These are phyloP conservation scores for Citrullus colocynthis DNA, from an alignment of 306 rosid species.

Conservation along the genomic window DNA sequence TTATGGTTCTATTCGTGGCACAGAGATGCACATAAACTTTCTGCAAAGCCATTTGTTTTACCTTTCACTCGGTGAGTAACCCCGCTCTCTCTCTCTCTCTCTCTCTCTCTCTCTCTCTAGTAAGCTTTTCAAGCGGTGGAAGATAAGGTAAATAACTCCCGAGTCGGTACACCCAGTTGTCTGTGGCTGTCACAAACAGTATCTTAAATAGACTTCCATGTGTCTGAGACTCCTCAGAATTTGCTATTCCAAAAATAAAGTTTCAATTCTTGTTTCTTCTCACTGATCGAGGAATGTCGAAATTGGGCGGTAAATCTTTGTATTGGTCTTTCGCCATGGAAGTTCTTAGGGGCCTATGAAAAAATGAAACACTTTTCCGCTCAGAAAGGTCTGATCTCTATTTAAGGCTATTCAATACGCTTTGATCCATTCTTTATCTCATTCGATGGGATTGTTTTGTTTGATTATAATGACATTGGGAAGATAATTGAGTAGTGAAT, in stretches of 20 bases:
- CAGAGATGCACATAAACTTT: conserved; percentile 14
- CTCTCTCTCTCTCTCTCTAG: neutral
- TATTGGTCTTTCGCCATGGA: conserved; percentile 13
- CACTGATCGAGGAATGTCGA: conserved; percentile 15
- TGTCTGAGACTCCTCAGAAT: neutral
- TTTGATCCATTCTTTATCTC: conserved; percentile 9
- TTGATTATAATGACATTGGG: neutral
- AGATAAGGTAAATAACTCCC: neutral
- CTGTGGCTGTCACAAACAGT: conserved; percentile 2
- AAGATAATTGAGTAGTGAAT: conserved; percentile 3
- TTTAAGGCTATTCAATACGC: neutral
- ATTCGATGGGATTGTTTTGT: neutral
- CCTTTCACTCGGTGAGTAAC: conserved; percentile 8
- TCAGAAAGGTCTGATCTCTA: conserved; percentile 26
- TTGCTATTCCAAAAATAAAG: neutral
- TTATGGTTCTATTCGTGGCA: conserved; percentile 13
- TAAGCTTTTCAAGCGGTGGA: conserved; percentile 8
- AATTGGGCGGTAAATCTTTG: conserved; percentile 12
- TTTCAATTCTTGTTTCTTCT: neutral
- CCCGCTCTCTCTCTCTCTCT: neutral
- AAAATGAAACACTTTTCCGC: conserved; percentile 16
- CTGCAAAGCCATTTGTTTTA: conserved; percentile 9
- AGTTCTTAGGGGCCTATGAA: conserved; percentile 8
- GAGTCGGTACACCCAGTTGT: conserved; percentile 8
- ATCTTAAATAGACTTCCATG: conserved; percentile 4